Conservation (phyloP, 179 eudicot species). For the Corrigiola litoralis region DNA sequence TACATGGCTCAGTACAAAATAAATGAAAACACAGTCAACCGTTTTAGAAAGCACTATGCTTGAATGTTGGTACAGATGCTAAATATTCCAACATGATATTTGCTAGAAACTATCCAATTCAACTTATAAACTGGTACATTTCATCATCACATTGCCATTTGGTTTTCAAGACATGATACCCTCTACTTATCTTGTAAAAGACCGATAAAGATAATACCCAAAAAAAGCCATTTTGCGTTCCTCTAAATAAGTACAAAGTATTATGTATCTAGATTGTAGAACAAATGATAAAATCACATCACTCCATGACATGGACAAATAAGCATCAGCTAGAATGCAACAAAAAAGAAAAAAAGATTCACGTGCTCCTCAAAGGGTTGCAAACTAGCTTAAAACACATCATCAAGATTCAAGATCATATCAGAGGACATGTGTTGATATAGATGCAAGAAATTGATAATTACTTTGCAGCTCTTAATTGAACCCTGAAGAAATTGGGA, state of each 20-base stretch:
- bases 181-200: not conserved
- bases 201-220: not conserved
- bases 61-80: not conserved
- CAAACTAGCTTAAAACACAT: not conserved
- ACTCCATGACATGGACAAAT: not conserved
- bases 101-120: not conserved
- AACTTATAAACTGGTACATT: not conserved
- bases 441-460: constrained; percentile 3
- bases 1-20: no score
- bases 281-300: not conserved
- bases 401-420: not conserved
- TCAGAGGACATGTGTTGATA: not conserved
- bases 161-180: not conserved
- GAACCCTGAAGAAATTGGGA: constrained; percentile 71
- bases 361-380: not conserved
- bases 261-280: not conserved
- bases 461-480: constrained; percentile 90
- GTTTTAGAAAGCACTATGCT: not conserved
- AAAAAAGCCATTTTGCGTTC: not conserved
- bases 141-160: not conserved
- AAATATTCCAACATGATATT: not conserved
- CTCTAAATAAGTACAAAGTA: not conserved
- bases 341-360: not conserved
- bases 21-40: not conserved
- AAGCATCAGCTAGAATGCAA: not conserved